These are phyloP conservation scores for Fusarium papillatum DNA, from an alignment of 2,329 filamentous ascomycete species.

Conservation along the genomic window DNA sequence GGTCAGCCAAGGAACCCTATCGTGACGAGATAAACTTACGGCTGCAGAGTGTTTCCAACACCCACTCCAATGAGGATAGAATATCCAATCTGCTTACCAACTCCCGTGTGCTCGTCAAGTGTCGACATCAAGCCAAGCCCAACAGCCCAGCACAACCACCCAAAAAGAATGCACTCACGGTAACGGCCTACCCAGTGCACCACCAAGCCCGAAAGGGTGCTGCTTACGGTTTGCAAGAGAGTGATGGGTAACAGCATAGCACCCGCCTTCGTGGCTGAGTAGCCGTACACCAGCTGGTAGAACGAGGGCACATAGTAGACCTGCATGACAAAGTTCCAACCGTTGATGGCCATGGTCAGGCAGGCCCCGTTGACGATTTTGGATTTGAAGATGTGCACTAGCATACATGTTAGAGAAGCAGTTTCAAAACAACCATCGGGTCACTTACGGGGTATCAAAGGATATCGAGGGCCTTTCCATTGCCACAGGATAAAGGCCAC, in stretches of 20 bases:
- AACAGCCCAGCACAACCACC: conserved; percentile 65
- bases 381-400: conserved; percentile 66
- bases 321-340: conserved; percentile 72
- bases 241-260: conserved; percentile 58
- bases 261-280: conserved; percentile 56
- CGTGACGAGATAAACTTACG: conserved; percentile 45
- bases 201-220: conserved; percentile 64
- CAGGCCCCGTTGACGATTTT: conserved; percentile 67
- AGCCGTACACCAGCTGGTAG: conserved; percentile 60
- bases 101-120: conserved; percentile 58
- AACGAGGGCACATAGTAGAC: conserved; percentile 63
- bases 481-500: conserved; percentile 67
- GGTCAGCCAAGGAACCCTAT: not conserved
- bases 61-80: conserved; percentile 64
- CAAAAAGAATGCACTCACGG: conserved; percentile 66
- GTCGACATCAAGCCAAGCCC: conserved; percentile 67
- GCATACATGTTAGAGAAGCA: not conserved
- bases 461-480: conserved; percentile 61
- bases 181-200: conserved; percentile 67
- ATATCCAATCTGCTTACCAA: conserved; percentile 69
- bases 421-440: not conserved
- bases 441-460: conserved; percentile 59
- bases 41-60: conserved; percentile 66
- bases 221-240: conserved; percentile 60
- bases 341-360: conserved; percentile 69